Evolutionary conservation across 768 basidiomycete species (phyloP).

Genomic region (Sarcodon aspratus): DNA sequence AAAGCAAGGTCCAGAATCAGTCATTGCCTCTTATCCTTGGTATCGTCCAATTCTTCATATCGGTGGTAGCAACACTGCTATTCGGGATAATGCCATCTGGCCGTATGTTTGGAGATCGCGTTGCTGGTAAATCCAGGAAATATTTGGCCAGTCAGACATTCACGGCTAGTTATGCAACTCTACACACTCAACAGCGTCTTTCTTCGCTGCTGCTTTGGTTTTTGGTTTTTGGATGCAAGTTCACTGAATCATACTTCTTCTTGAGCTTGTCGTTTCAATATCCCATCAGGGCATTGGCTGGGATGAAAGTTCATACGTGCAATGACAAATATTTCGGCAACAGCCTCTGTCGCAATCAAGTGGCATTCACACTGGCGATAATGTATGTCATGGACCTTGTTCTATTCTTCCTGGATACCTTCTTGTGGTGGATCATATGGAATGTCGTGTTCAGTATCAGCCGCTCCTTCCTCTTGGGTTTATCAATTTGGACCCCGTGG

Average conservation of each 20-base stretch:
- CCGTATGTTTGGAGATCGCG: conserved; percentile 97
- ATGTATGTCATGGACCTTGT: conserved; percentile 99
- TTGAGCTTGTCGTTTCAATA: conserved; percentile 89
- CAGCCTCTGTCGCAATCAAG: conserved; percentile 82
- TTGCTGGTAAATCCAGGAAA: conserved; percentile 89
- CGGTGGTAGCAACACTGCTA: conserved; percentile 73
- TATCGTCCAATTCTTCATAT: conserved; percentile 94
- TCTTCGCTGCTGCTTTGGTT: conserved; percentile 80
- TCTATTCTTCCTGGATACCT: conserved; percentile 98
- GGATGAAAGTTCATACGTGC: conserved; percentile 93
- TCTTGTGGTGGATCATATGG: conserved; percentile 99
- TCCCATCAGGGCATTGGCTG: conserved; percentile 90
- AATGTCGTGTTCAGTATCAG: conserved; percentile 89
- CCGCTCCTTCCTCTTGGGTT: conserved; percentile 79
- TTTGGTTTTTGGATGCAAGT: conserved; percentile 93
- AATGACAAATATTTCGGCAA: conserved; percentile 77
- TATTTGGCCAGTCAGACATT: conserved; percentile 98
- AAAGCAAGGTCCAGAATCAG: conserved; percentile 46
- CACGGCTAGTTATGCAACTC: conserved; percentile 84
- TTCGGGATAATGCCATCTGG: conserved; percentile 93
- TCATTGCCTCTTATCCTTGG: conserved; percentile 83
- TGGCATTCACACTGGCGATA: conserved; percentile 89
- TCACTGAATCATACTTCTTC: conserved; percentile 97
- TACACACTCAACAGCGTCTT: conserved; percentile 52
- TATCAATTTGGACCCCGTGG: conserved; percentile 99